These are phyloP conservation scores for Plantago coronopus DNA, from an alignment of 305 asterid genomes.

Conservation along the genomic window DNA sequence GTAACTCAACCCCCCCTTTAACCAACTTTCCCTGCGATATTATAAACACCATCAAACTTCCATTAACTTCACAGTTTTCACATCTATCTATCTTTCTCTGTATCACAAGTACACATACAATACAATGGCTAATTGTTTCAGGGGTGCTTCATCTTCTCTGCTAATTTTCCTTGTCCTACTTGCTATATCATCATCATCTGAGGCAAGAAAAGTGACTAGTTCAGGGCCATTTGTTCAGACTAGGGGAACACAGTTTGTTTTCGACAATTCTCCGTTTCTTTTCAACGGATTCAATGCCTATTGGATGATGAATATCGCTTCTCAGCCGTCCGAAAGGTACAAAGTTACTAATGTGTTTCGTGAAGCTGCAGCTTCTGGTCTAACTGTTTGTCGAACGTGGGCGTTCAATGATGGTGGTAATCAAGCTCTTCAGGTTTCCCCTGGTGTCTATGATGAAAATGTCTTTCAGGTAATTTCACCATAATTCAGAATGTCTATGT, in stretches of 20 bases:
- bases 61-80: not conserved
- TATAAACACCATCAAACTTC: not conserved
- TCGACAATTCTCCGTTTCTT: slow-evolving; percentile 32
- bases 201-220: slow-evolving; percentile 3
- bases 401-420: slow-evolving; percentile 52
- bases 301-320: slow-evolving; percentile 50
- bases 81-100: too few species aligned
- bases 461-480: slow-evolving; percentile 37
- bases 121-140: not conserved
- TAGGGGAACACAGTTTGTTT: slow-evolving; percentile 32
- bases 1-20: not conserved
- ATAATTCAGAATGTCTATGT: not conserved
- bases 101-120: not conserved
- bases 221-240: slow-evolving; percentile 21
- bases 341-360: slow-evolving; percentile 37
- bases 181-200: slow-evolving; percentile 14
- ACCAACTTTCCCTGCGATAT: not conserved
- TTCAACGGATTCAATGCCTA: slow-evolving; percentile 58
- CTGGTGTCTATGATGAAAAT: slow-evolving; percentile 45
- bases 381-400: slow-evolving; percentile 57
- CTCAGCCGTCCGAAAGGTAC: slow-evolving; percentile 35
- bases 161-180: not conserved
- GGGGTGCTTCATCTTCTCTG: not conserved
- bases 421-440: slow-evolving; percentile 49
- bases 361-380: slow-evolving; percentile 41